Conservation (phyloP, 352 stramenopile species). For the Paralagenidium karlingii region DNA sequence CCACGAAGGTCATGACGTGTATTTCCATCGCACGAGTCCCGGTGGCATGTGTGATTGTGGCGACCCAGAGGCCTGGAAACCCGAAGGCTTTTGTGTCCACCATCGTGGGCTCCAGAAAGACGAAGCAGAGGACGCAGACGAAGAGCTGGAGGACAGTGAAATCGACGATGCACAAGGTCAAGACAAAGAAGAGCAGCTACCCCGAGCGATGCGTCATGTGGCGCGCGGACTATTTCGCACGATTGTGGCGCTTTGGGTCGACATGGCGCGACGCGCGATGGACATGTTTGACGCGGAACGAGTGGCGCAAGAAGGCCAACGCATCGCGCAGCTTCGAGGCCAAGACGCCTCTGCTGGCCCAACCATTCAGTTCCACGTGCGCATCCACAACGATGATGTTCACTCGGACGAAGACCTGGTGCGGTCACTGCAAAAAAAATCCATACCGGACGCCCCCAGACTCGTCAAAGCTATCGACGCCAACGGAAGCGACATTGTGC, state of each 20-base stretch:
- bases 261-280: conserved; percentile 64
- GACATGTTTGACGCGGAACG: conserved; percentile 50
- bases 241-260: conserved; percentile 54
- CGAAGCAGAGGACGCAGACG: too few relatives aligned
- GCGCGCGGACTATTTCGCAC: conserved; percentile 52
- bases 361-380: conserved; percentile 80
- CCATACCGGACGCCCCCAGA: conserved; percentile 36
- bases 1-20: conserved; percentile 91
- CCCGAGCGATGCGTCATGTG: conserved; percentile 27
- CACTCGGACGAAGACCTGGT: conserved; percentile 97
- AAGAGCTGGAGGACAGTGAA: conserved; percentile 14
- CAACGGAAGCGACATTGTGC: conserved; percentile 59
- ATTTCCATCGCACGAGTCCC: conserved; percentile 64
- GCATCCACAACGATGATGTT: conserved; percentile 97
- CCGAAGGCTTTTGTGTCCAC: conserved; percentile 86
- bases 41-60: conserved; percentile 96
- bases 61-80: conserved; percentile 95
- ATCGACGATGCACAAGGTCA: conserved; percentile 5
- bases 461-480: conserved; percentile 64
- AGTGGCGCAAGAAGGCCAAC: conserved; percentile 28
- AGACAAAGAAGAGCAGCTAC: conserved; percentile 15
- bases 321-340: conserved; percentile 14
- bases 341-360: conserved; percentile 14
- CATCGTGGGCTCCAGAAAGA: too few relatives aligned
- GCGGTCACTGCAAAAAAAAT: conserved; percentile 72